Evolutionary conservation across 1,284 basidiomycete species (phyloP).

Genomic region (Xerocomus amazonicus): DNA sequence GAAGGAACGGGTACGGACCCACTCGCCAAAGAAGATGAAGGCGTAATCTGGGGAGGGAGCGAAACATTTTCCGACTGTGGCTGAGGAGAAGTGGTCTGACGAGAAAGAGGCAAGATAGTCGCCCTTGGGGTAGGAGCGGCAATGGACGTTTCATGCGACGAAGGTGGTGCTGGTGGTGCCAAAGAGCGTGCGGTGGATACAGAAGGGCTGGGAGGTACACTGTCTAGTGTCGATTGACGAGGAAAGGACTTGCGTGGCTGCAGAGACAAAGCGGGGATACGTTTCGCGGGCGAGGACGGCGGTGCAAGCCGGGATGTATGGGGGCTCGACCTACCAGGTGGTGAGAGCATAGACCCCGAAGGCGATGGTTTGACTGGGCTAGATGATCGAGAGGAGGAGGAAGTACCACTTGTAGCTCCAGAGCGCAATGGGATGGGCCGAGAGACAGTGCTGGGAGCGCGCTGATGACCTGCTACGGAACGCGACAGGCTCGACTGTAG

Average conservation of each 20-base stretch:
- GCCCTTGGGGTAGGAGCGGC: constrained; percentile 8
- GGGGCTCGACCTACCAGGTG: constrained; percentile 23
- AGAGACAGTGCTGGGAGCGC: constrained; percentile 37
- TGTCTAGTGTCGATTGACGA: constrained; percentile 32
- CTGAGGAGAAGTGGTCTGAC: constrained; percentile 19
- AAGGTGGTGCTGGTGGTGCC: constrained; percentile 13
- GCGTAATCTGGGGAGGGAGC: constrained; percentile 13
- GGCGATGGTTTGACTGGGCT: constrained; percentile 39
- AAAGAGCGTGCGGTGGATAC: constrained; percentile 17
- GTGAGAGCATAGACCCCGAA: constrained; percentile 17
- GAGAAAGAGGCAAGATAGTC: constrained; percentile 9
- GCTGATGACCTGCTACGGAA: constrained; percentile 36
- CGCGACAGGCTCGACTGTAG: constrained; percentile 17
- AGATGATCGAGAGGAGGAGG: constrained; percentile 40
- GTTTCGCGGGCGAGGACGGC: constrained; percentile 41
- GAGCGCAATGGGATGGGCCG: constrained; percentile 38
- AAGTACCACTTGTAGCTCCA: constrained; percentile 18
- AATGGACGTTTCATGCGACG: constrained; percentile 11
- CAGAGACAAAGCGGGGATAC: constrained; percentile 36
- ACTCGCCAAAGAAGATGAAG: constrained; percentile 17
- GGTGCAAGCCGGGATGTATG: constrained; percentile 30
- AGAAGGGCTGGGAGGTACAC: constrained; percentile 24
- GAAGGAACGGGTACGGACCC: constrained; percentile 3
- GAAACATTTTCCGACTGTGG: constrained; percentile 12
- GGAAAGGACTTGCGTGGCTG: constrained; percentile 32